Base-by-base conservation (phyloP, 2,329 filamentous ascomycete species). In the Monilinia fructigena region DNA sequence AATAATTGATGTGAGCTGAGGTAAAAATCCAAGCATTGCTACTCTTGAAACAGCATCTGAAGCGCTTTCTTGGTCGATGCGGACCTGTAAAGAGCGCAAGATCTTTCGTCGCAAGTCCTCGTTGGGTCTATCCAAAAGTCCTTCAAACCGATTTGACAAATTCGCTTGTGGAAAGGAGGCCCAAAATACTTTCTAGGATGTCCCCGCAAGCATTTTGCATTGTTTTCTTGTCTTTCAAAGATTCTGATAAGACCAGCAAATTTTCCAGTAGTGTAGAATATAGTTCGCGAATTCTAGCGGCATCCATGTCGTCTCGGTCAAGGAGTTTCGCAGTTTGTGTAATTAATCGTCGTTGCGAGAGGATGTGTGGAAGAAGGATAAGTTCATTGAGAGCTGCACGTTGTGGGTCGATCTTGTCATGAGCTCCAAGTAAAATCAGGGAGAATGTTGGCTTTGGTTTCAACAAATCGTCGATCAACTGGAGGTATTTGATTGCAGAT, bases 71-170 rank as follows among this genome's bases (percentile, higher is more conserved):
- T 87, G 83, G 65, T 90, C 87, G 47, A 97, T 88, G 53, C 94
- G 90, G 64, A 87, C 82, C 75, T 96, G 92, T 26, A 99, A 84
- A 1, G 94, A 90, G 67, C 85, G 89, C 68, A 94, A 85, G 59
- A 93, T 91, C 79, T 91, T 93, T 70, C 90, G 88, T 1, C 91
- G 90, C 61, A 94, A 82, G 59, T 90, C 86, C 71, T 91, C 84
- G 70, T 92, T 88, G 7, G 90, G 87, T 59, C 89, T 86, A 71
- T 91, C 86, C 47, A 98, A 86, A 40, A 99, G 82, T 38, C 87
- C 86, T 75, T 96, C 91, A 52, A 52, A 96, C 89, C 12, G 93
- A 91, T 76, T 92, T 91, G 77, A 98, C 87, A 77, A 98, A 95
- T 78, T 97, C 92, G 63, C 87, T 84, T 3, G 94, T 93, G 0